These are phyloP conservation scores for Penicillium nordicum DNA, from an alignment of 2,329 filamentous ascomycete genomes.

Conservation along the genomic window DNA sequence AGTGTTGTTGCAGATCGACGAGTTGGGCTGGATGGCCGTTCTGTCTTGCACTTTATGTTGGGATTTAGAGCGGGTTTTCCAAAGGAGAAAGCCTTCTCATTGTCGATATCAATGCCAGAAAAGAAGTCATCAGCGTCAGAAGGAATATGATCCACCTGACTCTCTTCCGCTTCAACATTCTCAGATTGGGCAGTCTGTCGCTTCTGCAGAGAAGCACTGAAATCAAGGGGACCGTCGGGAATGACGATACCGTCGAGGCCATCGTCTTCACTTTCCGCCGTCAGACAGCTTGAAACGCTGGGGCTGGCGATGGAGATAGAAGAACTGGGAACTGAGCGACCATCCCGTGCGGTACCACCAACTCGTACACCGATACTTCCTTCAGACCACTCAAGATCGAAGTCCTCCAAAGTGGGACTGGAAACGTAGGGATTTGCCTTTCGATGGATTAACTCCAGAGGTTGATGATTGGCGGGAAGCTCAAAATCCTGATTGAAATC, in stretches of 20 bases:
- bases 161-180: constrained; percentile 31
- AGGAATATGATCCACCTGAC: constrained; percentile 15
- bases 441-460: constrained; percentile 59
- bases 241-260: constrained; percentile 84
- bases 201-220: constrained; percentile 72
- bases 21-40: constrained; percentile 65
- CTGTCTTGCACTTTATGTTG: constrained; percentile 82
- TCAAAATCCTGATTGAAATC: constrained; percentile 72
- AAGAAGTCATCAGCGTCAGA: constrained; percentile 70
- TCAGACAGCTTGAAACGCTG: constrained; percentile 86
- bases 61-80: constrained; percentile 81
- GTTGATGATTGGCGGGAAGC: constrained; percentile 62
- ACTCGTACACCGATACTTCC: constrained; percentile 88
- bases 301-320: constrained; percentile 87
- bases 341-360: constrained; percentile 77
- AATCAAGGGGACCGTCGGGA: constrained; percentile 77
- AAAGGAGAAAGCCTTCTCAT: constrained; percentile 75
- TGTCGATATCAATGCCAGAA: constrained; percentile 79
- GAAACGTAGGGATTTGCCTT: constrained; percentile 63
- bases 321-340: constrained; percentile 77
- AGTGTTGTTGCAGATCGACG: constrained; percentile 74
- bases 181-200: constrained; percentile 53
- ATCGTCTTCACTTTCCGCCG: constrained; percentile 89
- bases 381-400: constrained; percentile 83
- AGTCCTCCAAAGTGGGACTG: constrained; percentile 64